Evolutionary conservation across 192 early-diverging fungal genomes (phyloP), one percentile per base, ranked within the genome.

Genomic region (Coemansia sp.): DNA sequence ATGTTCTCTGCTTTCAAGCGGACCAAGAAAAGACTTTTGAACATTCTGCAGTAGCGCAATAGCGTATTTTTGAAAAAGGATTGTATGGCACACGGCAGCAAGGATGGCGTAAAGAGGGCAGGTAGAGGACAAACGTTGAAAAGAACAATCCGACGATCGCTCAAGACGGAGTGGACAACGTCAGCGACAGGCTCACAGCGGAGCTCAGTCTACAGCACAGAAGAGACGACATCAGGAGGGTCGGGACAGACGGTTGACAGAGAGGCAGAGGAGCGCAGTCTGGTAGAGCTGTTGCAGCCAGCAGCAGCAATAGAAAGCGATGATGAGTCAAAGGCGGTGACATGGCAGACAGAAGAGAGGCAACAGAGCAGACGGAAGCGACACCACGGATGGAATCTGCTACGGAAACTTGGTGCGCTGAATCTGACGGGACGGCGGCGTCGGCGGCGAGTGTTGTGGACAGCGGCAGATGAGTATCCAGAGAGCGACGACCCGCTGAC

Each of bases 401-500:
- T 71, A 1, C 49, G 21, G 2, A 59, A 31, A 28, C 49, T 73
- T 10, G 48, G 65, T 16, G 14, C 64, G 16, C 23, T 57, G 28
- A 44, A 47, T 48, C 51, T 56, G 19, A 5, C 44, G 30, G 23
- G 34, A 21, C 21, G 23, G 58, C 49, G 19, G 32, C 27, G n/a
- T n/a, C n/a, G 49, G 12, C 47, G 19, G 32, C 27, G 32, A 23
- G 41, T 26, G 52, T 44, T 25, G 30, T 52, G 49, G 60, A 25
- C 12, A n/a, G 52, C 61, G 0, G 31, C 25, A 44, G 57, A 58
- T 27, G 74, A 71, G 48, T 71, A 77, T 19, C 64, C 69, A 5
- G 64, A 64, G 38, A 77, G 74, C 58, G 74, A 77, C 62, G 68
- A 62, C 23, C 68, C 69, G 10, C 24, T 52, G 19, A 55, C 55